Evolutionary conservation across 2,329 filamentous ascomycete species (phyloP).

Genomic region (Monilinia laxa): DNA sequence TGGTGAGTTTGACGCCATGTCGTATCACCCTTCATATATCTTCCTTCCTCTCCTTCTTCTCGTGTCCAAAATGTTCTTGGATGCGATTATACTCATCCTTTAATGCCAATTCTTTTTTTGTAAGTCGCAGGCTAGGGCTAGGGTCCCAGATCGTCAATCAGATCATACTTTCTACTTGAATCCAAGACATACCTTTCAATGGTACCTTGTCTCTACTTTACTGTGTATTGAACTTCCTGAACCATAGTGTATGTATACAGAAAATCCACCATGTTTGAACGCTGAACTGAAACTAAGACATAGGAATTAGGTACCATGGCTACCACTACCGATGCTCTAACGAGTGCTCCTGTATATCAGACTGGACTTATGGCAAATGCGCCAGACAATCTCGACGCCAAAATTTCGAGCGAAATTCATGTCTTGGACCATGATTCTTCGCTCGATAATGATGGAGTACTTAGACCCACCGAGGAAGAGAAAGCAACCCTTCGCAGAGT

Average conservation of each 20-base stretch:
- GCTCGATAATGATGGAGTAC: conserved; percentile 19
- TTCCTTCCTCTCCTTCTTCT: neutral
- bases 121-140: too few relatives aligned
- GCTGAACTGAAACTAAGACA: neutral
- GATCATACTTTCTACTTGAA: neutral
- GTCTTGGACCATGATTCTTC: conserved; percentile 5
- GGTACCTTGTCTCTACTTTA: neutral
- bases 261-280: neutral
- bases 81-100: neutral
- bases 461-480: conserved; percentile 56
- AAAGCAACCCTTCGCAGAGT: conserved; percentile 59
- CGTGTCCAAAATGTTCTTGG: neutral
- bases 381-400: conserved; percentile 16
- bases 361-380: conserved; percentile 13
- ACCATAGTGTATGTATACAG: neutral
- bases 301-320: neutral
- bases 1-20: neutral
- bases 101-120: neutral
- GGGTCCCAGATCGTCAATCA: too few relatives aligned
- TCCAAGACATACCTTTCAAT: neutral
- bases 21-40: neutral
- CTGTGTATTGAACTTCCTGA: neutral
- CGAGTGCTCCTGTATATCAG: conserved; percentile 13
- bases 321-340: conserved; percentile 19
- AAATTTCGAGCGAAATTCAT: conserved; percentile 15